Evolutionary conservation across 1,284 basidiomycete species (phyloP).

Genomic region (Cutaneotrichosporon sp.): DNA sequence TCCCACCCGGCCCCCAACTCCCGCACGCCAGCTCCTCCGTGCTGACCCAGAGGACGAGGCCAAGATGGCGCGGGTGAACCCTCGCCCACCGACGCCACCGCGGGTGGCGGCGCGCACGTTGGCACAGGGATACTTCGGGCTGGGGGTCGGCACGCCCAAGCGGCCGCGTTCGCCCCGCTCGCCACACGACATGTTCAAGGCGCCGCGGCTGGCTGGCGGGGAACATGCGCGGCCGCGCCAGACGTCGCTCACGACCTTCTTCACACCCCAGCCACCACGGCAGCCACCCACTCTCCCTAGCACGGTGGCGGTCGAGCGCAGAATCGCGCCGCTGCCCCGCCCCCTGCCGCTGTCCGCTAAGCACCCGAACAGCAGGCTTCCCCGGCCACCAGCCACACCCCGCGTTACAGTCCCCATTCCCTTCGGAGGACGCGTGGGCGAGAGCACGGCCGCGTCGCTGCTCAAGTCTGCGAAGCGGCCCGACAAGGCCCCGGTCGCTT

Average conservation of each 20-base stretch:
- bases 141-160: not conserved
- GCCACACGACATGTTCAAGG: not conserved
- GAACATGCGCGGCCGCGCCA: not conserved
- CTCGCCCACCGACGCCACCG: constrained; percentile 18
- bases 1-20: constrained; percentile 1
- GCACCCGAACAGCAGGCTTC: not conserved
- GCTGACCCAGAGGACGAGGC: not conserved
- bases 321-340: constrained; percentile 4
- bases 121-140: constrained; percentile 14
- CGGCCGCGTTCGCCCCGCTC: constrained; percentile 3
- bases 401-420: constrained; percentile 11
- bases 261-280: constrained; percentile 8
- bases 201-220: not conserved
- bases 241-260: not conserved
- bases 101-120: constrained; percentile 8
- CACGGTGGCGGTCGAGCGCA: not conserved
- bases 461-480: not conserved
- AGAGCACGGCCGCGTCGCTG: constrained; percentile 6
- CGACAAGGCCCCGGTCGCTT: not conserved
- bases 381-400: not conserved
- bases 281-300: not conserved
- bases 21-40: constrained; percentile 15
- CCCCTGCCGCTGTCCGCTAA: not conserved
- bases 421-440: constrained; percentile 11
- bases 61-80: not conserved